Conservation (phyloP, 2,329 filamentous ascomycete species). For the Verticillium albo-atrum region DNA sequence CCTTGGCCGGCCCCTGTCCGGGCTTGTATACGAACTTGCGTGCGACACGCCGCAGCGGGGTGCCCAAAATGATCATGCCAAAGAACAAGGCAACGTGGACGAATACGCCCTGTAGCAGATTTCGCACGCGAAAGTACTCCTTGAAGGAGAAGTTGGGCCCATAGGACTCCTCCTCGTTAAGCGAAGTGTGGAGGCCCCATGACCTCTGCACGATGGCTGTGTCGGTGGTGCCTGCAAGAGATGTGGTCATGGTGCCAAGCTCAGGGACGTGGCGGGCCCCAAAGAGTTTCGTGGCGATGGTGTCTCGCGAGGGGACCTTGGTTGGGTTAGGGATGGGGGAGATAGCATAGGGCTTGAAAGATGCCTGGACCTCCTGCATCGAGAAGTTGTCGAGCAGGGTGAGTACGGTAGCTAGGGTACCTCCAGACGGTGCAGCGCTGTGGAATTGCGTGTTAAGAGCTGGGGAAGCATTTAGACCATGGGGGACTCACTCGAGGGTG, state of each 20-base stretch:
- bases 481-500: constrained; percentile 28
- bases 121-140: constrained; percentile 49
- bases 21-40: constrained; percentile 44
- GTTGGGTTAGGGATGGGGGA: constrained; percentile 49
- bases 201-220: constrained; percentile 52
- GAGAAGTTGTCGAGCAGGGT: constrained; percentile 49
- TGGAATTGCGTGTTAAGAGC: constrained; percentile 1
- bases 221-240: constrained; percentile 44
- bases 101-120: constrained; percentile 43
- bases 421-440: constrained; percentile 54
- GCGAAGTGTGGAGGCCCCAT: constrained; percentile 55
- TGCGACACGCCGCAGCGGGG: constrained; percentile 40
- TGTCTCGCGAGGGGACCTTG: constrained; percentile 18
- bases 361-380: constrained; percentile 39
- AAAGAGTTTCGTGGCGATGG: constrained; percentile 40
- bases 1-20: constrained; percentile 48
- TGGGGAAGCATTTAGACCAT: constrained; percentile 5
- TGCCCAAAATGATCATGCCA: constrained; percentile 36
- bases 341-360: constrained; percentile 47
- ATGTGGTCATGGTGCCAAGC: constrained; percentile 53
- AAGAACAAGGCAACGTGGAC: constrained; percentile 45
- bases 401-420: constrained; percentile 65
- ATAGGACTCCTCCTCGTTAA: constrained; percentile 44
- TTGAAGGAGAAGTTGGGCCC: constrained; percentile 57
- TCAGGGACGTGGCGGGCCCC: constrained; percentile 44